Base-by-base conservation (phyloP, 2,329 filamentous ascomycete genomes). In the Diaporthe batatas region DNA sequence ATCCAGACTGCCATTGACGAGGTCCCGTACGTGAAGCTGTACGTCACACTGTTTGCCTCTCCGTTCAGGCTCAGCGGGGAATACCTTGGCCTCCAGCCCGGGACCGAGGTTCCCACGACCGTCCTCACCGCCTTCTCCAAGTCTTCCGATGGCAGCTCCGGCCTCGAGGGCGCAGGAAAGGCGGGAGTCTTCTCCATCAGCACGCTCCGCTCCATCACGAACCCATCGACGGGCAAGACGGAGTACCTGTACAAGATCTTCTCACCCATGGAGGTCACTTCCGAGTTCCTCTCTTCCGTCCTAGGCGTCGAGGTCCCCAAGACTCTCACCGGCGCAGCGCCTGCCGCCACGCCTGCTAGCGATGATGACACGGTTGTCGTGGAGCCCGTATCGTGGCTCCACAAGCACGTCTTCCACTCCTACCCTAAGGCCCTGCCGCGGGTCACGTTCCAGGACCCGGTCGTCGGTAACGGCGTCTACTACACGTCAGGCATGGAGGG, bases 1-100 rank as follows among this genome's bases (percentile, higher is more conserved):
- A 88, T 95, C 21, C 92, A 94, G 70, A 85, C 88, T 42, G 81
- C 84, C 5, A 94, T 97, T 1, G 93, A 96, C 76, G 81, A 89
- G 58, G 91, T 98, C n/a, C 93, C 94, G 0, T 99, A 98, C 80
- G 93, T 94, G 3, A 89, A 89, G 62, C 88, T 98, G 0, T 92
- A 98, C 79, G 96, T 98, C 68, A 98, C 96, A 0, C 89, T 98
- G 0, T 96, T 99, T 78, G 87, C 95, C 0, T 94, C 94, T 0
- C 91, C 94, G 0, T 89, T 91, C 77, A 87, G 84, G n/a, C 87
- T 97, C n/a, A 91, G 89, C 25, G 88, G 93, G 0, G 81, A 81
- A 3, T 95, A 91, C 79, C 98, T 98, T 85, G 89, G 90, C 71
- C 86, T 97, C 1, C 79, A 85, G 2, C 80, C 87, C 0, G 86